These are phyloP conservation scores for Phylloporus rhodoxanthus DNA, from an alignment of 768 basidiomycete species.

Conservation along the genomic window DNA sequence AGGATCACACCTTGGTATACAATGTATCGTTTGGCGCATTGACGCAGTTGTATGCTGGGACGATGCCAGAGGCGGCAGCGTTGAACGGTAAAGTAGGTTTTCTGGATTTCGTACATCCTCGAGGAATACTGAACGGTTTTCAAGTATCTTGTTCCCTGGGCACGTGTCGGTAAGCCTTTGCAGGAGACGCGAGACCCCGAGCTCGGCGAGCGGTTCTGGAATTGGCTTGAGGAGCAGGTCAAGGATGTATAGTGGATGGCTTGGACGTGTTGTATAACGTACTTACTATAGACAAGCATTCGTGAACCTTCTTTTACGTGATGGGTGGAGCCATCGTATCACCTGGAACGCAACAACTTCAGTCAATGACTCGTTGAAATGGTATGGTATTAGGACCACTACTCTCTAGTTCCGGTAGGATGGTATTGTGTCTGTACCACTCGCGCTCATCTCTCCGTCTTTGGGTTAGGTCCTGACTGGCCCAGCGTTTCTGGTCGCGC, in stretches of 20 bases:
- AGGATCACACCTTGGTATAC: conserved; percentile 23
- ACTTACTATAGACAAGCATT: no score
- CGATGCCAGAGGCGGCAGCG: conserved; percentile 33
- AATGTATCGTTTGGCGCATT: conserved; percentile 35
- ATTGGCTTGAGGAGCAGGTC: conserved; percentile 45
- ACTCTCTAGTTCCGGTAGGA: no score
- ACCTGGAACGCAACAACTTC: no score
- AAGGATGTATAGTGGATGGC: conserved; percentile 11
- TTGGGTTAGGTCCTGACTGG: no score
- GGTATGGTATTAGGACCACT: no score
- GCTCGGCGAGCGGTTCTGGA: conserved; percentile 36
- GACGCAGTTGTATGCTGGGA: conserved; percentile 41
- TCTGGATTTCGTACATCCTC: neutral
- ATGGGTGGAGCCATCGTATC: no score
- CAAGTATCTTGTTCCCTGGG: conserved; percentile 46
- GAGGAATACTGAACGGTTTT: neutral
- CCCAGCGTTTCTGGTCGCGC: no score
- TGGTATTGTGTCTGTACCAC: no score
- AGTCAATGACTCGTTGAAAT: no score
- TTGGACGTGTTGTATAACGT: neutral
- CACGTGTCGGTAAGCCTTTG: conserved; percentile 26
- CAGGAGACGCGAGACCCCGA: conserved; percentile 26
- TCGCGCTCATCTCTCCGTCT: no score
- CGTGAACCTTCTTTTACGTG: no score
- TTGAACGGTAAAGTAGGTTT: conserved; percentile 39